These are phyloP conservation scores for Albifimbria verrucaria DNA, from an alignment of 2,329 filamentous ascomycete genomes.

Conservation along the genomic window DNA sequence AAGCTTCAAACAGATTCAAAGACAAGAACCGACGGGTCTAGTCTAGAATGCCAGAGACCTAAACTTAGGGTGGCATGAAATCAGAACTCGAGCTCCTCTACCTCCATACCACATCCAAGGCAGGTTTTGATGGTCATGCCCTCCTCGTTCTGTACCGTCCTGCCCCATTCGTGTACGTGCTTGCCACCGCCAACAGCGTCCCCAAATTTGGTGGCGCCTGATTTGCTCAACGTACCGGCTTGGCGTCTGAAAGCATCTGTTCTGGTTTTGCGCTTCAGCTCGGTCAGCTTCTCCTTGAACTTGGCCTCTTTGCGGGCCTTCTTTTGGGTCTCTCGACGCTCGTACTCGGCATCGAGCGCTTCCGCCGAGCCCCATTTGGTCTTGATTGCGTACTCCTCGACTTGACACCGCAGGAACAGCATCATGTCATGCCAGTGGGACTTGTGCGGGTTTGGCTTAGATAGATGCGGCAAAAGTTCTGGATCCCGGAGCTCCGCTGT, in stretches of 20 bases:
- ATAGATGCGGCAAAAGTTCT: slow-evolving; percentile 81
- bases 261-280: slow-evolving; percentile 88
- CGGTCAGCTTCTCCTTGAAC: slow-evolving; percentile 83
- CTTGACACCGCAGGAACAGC: slow-evolving; percentile 88
- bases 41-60: neutral
- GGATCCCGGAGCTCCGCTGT: slow-evolving; percentile 84
- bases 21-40: no score
- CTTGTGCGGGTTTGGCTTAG: slow-evolving; percentile 91
- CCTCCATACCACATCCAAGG: slow-evolving; percentile 71
- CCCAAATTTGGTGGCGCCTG: slow-evolving; percentile 63
- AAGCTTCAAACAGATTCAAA: no score
- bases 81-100: slow-evolving; percentile 70
- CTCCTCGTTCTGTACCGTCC: slow-evolving; percentile 63
- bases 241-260: slow-evolving; percentile 84
- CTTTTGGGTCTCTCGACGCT: slow-evolving; percentile 71
- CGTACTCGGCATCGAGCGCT: slow-evolving; percentile 84
- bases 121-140: slow-evolving; percentile 82
- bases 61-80: no score
- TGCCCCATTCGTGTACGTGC: slow-evolving; percentile 88
- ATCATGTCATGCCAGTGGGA: slow-evolving; percentile 98
- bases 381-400: slow-evolving; percentile 88
- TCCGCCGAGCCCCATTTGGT: slow-evolving; percentile 90
- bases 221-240: slow-evolving; percentile 54
- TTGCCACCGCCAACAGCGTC: slow-evolving; percentile 67
- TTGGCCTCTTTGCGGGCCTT: slow-evolving; percentile 86